Percentiles rank a stretch among this genome's conserved stretches.
phyloP scores from a whole-genome alignment of 2,329 filamentous ascomycete species.

The Penicillium olsonii region DNA sequence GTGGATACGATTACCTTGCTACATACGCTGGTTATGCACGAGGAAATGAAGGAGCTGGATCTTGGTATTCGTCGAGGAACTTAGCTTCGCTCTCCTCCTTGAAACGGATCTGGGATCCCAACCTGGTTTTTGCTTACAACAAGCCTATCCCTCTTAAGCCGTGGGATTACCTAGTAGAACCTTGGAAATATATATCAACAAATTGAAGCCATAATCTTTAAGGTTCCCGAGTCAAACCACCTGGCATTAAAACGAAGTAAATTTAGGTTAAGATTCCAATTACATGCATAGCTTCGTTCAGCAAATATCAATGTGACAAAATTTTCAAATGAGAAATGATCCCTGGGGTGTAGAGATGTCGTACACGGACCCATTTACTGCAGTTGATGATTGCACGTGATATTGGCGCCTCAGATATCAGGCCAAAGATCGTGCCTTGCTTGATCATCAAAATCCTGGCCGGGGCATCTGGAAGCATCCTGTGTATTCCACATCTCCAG shows the following conservation, averaged over 20 bases:
- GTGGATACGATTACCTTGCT: background rate
- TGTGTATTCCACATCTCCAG: constrained; percentile 2
- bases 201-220: too few species aligned
- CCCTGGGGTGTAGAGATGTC: too few species aligned
- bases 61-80: background rate
- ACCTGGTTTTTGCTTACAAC: background rate
- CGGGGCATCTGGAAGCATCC: background rate
- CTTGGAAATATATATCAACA: too few species aligned
- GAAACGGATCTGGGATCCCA: background rate
- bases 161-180: too few species aligned
- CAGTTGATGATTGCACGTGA: too few species aligned
- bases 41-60: background rate
- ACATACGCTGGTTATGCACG: background rate
- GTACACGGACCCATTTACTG: too few species aligned
- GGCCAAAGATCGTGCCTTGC: constrained; percentile 2
- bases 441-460: constrained; percentile 15
- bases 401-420: background rate
- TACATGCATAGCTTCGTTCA: too few species aligned
- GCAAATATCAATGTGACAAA: too few species aligned
- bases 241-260: too few species aligned
- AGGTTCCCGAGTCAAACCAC: too few species aligned
- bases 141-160: background rate
- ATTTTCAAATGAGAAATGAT: too few species aligned
- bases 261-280: too few species aligned
- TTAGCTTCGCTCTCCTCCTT: background rate